These are phyloP conservation scores for Adansonia gregorii DNA, from an alignment of 441 rosid genomes.

Conservation along the genomic window DNA sequence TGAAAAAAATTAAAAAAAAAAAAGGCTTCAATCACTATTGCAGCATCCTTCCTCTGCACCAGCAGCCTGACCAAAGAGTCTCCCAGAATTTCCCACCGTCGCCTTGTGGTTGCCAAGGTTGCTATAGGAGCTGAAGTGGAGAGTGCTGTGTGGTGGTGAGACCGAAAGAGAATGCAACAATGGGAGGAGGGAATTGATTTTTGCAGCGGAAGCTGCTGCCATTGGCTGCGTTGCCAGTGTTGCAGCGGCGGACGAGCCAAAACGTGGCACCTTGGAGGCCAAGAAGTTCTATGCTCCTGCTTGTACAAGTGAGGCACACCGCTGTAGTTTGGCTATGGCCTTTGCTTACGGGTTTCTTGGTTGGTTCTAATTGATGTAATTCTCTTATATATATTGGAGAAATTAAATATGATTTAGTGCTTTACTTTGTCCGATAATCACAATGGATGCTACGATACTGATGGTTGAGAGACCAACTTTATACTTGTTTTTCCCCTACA, in stretches of 20 bases:
- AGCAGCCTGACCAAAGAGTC: conserved; percentile 40
- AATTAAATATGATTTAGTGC: neutral
- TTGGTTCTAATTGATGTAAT: too few species aligned
- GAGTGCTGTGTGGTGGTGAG: conserved; percentile 36
- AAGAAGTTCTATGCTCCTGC: conserved; percentile 70
- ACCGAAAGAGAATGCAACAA: conserved; percentile 37
- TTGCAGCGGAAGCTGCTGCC: conserved; percentile 64
- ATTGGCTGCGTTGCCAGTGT: conserved; percentile 52
- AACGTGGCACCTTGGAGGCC: conserved; percentile 59
- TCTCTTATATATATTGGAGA: too few species aligned
- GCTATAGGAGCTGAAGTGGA: conserved; percentile 38
- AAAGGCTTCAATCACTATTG: conserved; percentile 80
- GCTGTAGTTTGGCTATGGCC: neutral
- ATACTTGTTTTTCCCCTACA: neutral
- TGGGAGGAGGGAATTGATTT: conserved; percentile 81
- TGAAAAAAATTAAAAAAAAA: conserved; percentile 5
- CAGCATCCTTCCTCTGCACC: conserved; percentile 54
- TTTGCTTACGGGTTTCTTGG: too few species aligned
- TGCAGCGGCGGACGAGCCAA: conserved; percentile 65
- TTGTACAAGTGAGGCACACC: conserved; percentile 58
- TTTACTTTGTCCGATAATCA: neutral
- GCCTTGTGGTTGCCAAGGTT: conserved; percentile 57
- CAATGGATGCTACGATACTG: neutral
- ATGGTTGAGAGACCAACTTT: too few species aligned
- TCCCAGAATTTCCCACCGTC: conserved; percentile 36